Percentiles rank a stretch among this genome's conserved stretches.
phyloP scores from a whole-genome alignment of 192 early-diverging fungal genomes.

The Coemansia sp. region DNA sequence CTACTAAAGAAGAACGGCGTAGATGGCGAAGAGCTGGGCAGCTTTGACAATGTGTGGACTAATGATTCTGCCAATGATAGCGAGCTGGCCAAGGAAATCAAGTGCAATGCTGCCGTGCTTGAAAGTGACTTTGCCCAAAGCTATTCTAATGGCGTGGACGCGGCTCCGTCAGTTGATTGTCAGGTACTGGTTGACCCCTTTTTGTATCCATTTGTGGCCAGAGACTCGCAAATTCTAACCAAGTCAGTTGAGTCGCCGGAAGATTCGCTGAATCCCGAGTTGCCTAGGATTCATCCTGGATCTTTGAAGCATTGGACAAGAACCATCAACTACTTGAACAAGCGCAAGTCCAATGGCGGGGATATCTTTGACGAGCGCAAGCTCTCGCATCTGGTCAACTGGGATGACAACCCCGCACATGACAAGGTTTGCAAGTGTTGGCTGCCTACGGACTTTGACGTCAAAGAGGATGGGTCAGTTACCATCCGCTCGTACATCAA shows the following conservation, averaged over 20 bases:
- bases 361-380: background rate
- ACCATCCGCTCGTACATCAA: slow-evolving; percentile 69
- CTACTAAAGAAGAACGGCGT: slow-evolving; percentile 5
- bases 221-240: background rate
- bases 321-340: background rate
- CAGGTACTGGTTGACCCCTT: background rate
- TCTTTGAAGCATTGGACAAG: background rate
- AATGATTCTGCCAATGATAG: background rate
- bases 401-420: background rate
- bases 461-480: slow-evolving; percentile 47
- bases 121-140: background rate
- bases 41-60: slow-evolving; percentile 37
- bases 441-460: slow-evolving; percentile 64
- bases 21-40: slow-evolving; percentile 32
- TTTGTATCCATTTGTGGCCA: background rate
- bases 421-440: slow-evolving; percentile 29
- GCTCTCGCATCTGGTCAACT: slow-evolving; percentile 12
- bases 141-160: background rate
- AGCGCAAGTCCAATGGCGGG: background rate
- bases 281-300: background rate
- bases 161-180: background rate
- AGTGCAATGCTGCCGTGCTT: background rate
- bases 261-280: background rate
- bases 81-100: background rate
- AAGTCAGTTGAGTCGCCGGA: background rate